Percentiles rank a stretch among this genome's conserved stretches.
Conservation (phyloP, 176 grass and related monocot genomes). For the Bromus sterilis region DNA sequence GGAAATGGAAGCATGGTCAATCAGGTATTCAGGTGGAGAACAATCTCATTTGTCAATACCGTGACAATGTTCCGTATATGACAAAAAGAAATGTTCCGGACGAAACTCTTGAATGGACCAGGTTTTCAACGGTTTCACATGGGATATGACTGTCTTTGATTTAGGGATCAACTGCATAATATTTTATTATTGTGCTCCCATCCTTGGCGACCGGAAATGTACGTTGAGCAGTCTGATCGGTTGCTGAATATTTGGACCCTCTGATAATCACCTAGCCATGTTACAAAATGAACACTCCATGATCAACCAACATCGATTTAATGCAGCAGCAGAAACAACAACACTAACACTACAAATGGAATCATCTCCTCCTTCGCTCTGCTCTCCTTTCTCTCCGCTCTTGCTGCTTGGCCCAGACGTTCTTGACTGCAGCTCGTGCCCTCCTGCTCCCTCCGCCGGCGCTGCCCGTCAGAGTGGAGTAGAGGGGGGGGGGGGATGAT, state of each 20-base stretch:
- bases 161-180: background rate
- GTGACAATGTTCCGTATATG: background rate
- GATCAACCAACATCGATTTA: background rate
- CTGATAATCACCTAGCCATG: no score
- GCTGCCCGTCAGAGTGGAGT: no score
- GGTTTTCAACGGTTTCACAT: background rate
- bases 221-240: background rate
- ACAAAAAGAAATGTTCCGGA: background rate
- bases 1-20: constrained; percentile 1
- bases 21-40: background rate
- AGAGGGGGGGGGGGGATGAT: no score
- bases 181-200: background rate
- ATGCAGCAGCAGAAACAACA: no score
- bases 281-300: background rate
- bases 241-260: background rate
- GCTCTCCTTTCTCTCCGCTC: no score
- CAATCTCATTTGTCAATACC: background rate
- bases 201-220: background rate
- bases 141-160: background rate
- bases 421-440: no score
- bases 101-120: background rate
- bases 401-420: no score
- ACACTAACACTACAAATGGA: no score
- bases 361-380: no score
- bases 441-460: no score